phyloP scores from a whole-genome alignment of 2,329 filamentous ascomycete genomes.

The Ophiosphaerella herpotricha region DNA sequence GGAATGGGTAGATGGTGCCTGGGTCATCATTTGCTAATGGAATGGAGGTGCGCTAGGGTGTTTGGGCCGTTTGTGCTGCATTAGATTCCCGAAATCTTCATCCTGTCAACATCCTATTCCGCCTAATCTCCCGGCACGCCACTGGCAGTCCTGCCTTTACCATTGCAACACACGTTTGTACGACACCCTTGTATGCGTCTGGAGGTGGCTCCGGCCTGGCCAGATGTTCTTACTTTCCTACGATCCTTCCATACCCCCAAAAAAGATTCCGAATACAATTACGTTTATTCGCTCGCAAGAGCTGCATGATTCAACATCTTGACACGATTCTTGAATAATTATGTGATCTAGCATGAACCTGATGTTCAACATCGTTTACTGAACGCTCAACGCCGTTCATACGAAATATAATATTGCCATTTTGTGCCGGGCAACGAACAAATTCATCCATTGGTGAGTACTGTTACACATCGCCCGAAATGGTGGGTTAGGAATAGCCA shows the following conservation, averaged over 20 bases:
- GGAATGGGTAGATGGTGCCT: constrained; percentile 37
- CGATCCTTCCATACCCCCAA: constrained; percentile 17
- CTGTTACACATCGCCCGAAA: no score
- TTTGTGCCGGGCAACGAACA: no score
- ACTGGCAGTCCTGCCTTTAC: constrained; percentile 5
- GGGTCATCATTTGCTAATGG: constrained; percentile 35
- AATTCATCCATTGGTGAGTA: no score
- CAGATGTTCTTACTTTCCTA: constrained; percentile 18
- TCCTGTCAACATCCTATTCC: constrained; percentile 35
- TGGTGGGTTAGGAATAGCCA: no score
- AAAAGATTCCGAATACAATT: constrained; percentile 25
- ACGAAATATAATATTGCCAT: no score
- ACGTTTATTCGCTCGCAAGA: constrained; percentile 5
- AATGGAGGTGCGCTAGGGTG: constrained; percentile 39
- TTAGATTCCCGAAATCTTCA: constrained; percentile 46
- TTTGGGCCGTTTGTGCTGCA: constrained; percentile 39
- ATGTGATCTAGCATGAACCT: no score
- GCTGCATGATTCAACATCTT: neutral
- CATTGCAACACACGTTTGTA: constrained; percentile 12
- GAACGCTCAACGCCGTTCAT: no score
- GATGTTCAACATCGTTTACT: no score
- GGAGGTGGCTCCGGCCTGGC: constrained; percentile 4
- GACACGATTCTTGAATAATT: no score
- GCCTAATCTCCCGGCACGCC: no score
- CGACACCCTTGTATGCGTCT: constrained; percentile 20